Evolutionary conservation across 2,329 filamentous ascomycete species (phyloP).

Genomic region (Talaromyces verruculosus): DNA sequence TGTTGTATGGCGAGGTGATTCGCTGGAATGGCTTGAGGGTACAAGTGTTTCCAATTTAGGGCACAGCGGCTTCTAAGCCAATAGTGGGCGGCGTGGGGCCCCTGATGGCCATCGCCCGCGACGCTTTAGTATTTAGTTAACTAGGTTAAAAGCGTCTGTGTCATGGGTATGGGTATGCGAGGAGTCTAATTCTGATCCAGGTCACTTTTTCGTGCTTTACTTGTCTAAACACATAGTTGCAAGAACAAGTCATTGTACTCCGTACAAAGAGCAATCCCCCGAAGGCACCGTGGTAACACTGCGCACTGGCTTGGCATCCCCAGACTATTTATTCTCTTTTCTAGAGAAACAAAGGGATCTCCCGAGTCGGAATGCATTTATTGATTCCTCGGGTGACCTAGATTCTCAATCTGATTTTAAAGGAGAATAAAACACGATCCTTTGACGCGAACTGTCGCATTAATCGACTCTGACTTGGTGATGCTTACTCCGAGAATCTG

Average conservation of each 20-base stretch:
- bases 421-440: background rate
- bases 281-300: background rate
- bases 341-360: background rate
- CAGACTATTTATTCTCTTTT: background rate
- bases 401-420: background rate
- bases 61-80: slow-evolving; percentile 16
- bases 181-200: slow-evolving; percentile 4
- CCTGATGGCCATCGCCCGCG: slow-evolving; percentile 15
- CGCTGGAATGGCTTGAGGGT: background rate
- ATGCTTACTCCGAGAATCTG: background rate
- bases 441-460: slow-evolving; percentile 12
- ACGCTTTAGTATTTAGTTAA: background rate
- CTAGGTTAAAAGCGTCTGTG: background rate
- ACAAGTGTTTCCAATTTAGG: slow-evolving; percentile 20
- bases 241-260: background rate
- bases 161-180: slow-evolving; percentile 14
- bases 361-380: slow-evolving; percentile 11
- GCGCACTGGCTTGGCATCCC: slow-evolving; percentile 15
- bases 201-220: background rate
- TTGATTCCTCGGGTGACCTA: background rate
- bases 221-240: background rate
- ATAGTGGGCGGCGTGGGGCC: slow-evolving; percentile 7
- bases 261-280: background rate
- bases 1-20: slow-evolving; percentile 2
- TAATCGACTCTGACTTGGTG: background rate